Evolutionary conservation across 306 rosid species (phyloP), one percentile per base, ranked within the genome.

Genomic region (Sophora flavescens): DNA sequence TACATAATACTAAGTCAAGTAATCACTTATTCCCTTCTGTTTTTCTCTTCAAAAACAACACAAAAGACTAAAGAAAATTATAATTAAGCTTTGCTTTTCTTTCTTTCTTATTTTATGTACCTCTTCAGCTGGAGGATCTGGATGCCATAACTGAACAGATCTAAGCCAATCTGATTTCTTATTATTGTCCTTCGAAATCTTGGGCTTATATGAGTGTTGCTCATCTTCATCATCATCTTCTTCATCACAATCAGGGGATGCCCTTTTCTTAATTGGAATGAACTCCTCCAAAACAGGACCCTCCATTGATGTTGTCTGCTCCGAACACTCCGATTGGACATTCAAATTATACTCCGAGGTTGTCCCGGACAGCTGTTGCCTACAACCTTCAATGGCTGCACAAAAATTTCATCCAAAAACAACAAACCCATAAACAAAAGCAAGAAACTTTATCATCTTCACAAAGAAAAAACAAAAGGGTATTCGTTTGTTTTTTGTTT

Each of bases 71-170:
- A 26, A 16, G 42, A 50, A 75, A 15, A 50, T 41, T 33, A 74
- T 0, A 66, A 65, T 62, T 22, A 63, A 67, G 39, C 39, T 16
- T 15, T 15, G 9, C 32, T 1, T 30, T 30, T 30, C 3, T 15
- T 22, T 3, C 22, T 22, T 22, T 22, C 22, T 42, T 36, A 0
- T 5, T 54, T 17, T 42, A 63, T 66, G 76, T 83, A 94, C 98
- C 93, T 88, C 88, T 41, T 81, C 80, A 17, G 76, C 60, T 32
- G 85, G 81, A 63, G 89, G 83, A 84, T 87, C 91, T 77, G 96
- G 84, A 63, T 88, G 90, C 97, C 98, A 92, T 7, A 92, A 80
- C 88, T 90, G 98, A 80, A 87, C 95, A 54, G 98, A 94, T 84
- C 91, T 89, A 69, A 94, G 97, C 98, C 98, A 94, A 65, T 94